Evolutionary conservation across 129 eudicot species (phyloP).

Genomic region (Tanacetum coccineum): DNA sequence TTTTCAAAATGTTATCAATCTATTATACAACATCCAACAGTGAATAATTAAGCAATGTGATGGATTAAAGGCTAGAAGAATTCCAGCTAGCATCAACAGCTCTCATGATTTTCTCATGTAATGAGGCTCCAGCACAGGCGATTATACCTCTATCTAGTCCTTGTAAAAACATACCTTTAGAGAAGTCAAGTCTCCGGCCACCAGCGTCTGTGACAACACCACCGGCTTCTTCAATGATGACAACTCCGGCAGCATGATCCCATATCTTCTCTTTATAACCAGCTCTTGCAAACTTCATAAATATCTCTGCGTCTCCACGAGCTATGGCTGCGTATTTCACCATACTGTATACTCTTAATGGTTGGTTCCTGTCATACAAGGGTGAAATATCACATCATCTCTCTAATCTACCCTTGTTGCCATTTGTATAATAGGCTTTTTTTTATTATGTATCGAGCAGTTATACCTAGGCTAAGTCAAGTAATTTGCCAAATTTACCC

Average conservation of each 20-base stretch:
- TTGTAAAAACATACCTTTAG: constrained; percentile 70
- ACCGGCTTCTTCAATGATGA: constrained; percentile 82
- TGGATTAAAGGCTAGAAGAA: constrained; percentile 66
- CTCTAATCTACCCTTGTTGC: constrained; percentile 1
- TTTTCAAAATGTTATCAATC: constrained; percentile 1
- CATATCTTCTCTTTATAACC: constrained; percentile 92
- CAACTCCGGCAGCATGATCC: constrained; percentile 97
- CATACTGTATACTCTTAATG: constrained; percentile 80
- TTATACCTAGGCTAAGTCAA: not conserved
- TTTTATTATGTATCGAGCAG: no score
- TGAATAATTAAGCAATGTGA: not conserved
- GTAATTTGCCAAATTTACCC: constrained; percentile 1
- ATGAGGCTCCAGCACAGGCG: constrained; percentile 66
- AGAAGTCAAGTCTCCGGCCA: constrained; percentile 65
- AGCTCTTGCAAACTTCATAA: constrained; percentile 82
- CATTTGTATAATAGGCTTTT: not conserved
- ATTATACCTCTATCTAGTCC: constrained; percentile 88
- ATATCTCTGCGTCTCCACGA: constrained; percentile 89
- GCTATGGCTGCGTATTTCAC: constrained; percentile 93
- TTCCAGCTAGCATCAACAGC: constrained; percentile 98
- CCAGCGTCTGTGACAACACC: constrained; percentile 93
- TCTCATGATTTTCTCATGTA: constrained; percentile 66
- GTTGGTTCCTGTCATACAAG: constrained; percentile 54
- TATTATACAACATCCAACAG: constrained; percentile 25
- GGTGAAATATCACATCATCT: constrained; percentile 1